Evolutionary conservation across 805 yeast genomes (phyloP).

Genomic region (Lachancea fermentati): DNA sequence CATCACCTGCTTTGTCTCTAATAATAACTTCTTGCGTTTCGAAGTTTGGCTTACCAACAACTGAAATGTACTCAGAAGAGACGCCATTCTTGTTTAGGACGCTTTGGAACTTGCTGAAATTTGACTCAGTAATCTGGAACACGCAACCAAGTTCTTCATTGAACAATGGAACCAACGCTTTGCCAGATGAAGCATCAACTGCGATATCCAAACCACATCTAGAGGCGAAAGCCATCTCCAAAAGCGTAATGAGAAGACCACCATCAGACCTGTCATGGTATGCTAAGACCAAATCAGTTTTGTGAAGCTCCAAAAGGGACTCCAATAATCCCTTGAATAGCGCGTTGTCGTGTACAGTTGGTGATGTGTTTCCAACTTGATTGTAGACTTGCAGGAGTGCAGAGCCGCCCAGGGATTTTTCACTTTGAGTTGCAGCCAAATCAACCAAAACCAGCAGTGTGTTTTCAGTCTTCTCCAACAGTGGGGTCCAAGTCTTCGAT

Average conservation of each 20-base stretch:
- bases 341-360: conserved; percentile 68
- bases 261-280: conserved; percentile 98
- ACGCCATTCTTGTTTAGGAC: conserved; percentile 58
- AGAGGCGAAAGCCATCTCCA: conserved; percentile 97
- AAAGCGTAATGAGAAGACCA: conserved; percentile 77
- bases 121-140: conserved; percentile 67
- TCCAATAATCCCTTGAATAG: conserved; percentile 65
- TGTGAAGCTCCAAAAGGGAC: conserved; percentile 68
- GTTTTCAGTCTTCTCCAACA: conserved; percentile 46
- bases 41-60: conserved; percentile 68
- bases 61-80: conserved; percentile 44
- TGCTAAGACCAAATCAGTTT: conserved; percentile 60
- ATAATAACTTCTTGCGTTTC: conserved; percentile 44
- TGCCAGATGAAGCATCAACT: conserved; percentile 36
- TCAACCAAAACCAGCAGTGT: conserved; percentile 75
- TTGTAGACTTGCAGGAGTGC: conserved; percentile 91
- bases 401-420: conserved; percentile 79
- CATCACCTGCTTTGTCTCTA: conserved; percentile 33
- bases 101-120: conserved; percentile 48
- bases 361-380: conserved; percentile 77
- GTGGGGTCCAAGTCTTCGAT: conserved; percentile 93
- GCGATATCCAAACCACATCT: conserved; percentile 72
- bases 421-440: conserved; percentile 49
- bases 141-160: conserved; percentile 95
- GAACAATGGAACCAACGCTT: conserved; percentile 57